Evolutionary conservation across 352 stramenopile genomes (phyloP), one percentile per base, ranked within the genome.

Genomic region (Phytophthora meadii): DNA sequence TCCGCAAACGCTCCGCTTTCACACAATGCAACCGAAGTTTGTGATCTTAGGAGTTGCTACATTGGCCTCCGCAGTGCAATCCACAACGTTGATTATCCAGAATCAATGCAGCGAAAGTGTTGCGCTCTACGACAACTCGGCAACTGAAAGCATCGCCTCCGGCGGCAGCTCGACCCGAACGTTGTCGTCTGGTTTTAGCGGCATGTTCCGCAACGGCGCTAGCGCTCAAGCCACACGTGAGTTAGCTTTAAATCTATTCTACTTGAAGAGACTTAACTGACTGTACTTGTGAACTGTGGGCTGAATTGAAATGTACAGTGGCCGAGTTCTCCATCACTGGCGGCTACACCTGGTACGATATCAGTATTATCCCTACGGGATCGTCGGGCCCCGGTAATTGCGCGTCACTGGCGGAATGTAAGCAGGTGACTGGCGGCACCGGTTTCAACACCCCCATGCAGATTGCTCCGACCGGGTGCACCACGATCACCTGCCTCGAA

Each of bases 361-460:
- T 87, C 37, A 83, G 77, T 41, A 81, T 80, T 54, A 80, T 87
- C 57, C 70, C 72, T 12, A 80, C 81, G 27, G 61, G 77, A 1
- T 32, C 69, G 8, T 58, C 42, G 17, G 72, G 68, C 40, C 70
- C 66, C 48, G 61, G 67, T 2, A 72, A 67, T 47, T 87, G 81
- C 37, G 36, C 25, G 30, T 87, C 71, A n/a, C 56, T 77, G 5
- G 60, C 17, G 2, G 65, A 76, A 1, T 89, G 81, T 63, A 71
- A 87, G 65, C 39, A 36, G 9, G 57, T 70, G 7, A 88, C 81
- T 0, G 72, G 72, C 17, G 80, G 79, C 24, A 59, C 56, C 14
- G 81, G 81, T 19, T 90, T 73, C 71, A 88, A 90, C 55, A 76
- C 76, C n/a, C 47, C 77, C 32, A 74, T 90, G 62, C 70, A 78